phyloP scores from a whole-genome alignment of 1,284 basidiomycete species.

The Cryptococcus amylolentus region DNA sequence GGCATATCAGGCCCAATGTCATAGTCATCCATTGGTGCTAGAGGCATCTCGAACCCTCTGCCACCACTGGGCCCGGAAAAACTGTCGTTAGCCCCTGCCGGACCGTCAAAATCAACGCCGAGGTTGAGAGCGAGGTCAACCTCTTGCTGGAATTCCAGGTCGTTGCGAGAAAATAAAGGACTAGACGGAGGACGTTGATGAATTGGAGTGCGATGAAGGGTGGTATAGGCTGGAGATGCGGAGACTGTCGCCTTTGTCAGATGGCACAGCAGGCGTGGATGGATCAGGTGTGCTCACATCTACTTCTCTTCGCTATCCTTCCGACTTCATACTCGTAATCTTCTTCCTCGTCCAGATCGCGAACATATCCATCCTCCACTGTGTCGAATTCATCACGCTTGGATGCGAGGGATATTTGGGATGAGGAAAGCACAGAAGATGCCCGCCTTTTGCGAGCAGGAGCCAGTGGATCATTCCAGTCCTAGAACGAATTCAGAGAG shows the following conservation, averaged over 20 bases:
- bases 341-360: constrained; percentile 7
- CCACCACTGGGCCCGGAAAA: constrained; percentile 18
- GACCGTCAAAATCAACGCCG: constrained; percentile 5
- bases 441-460: constrained; percentile 20
- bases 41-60: constrained; percentile 12
- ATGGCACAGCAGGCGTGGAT: background rate
- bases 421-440: constrained; percentile 27
- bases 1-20: constrained; percentile 6
- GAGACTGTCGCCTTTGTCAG: background rate
- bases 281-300: constrained; percentile 8
- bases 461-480: constrained; percentile 34
- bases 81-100: constrained; percentile 5
- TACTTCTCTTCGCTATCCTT: constrained; percentile 10
- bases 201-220: constrained; percentile 1
- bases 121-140: constrained; percentile 19
- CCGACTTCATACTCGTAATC: constrained; percentile 11
- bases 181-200: constrained; percentile 13
- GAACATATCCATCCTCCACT: constrained; percentile 9
- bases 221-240: constrained; percentile 4
- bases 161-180: constrained; percentile 6
- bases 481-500: constrained; percentile 13
- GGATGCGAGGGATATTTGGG: constrained; percentile 16
- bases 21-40: background rate
- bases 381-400: background rate
- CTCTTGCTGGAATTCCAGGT: constrained; percentile 9